Conservation (phyloP, 257 asterid genomes). For the Plantago ovata region DNA sequence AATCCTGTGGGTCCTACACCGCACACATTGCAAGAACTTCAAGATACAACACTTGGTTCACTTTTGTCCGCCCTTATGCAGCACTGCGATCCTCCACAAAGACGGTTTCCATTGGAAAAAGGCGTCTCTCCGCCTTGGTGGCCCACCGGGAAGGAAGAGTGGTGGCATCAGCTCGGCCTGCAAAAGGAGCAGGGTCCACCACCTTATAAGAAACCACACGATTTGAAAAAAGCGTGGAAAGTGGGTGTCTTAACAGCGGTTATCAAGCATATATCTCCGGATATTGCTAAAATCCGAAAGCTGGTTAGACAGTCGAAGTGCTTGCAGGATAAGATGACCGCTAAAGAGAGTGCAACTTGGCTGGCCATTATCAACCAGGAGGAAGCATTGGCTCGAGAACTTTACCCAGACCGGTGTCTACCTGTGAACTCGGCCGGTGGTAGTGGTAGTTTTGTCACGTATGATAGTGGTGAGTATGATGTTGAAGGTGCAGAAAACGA, state of each 20-base stretch:
- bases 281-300: slow-evolving; percentile 79
- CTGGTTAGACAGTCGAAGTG: slow-evolving; percentile 84
- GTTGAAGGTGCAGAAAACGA: slow-evolving; percentile 61
- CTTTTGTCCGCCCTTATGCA: slow-evolving; percentile 82
- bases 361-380: slow-evolving; percentile 71
- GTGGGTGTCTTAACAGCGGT: slow-evolving; percentile 84
- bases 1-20: slow-evolving; percentile 59
- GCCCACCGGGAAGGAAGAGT: slow-evolving; percentile 79
- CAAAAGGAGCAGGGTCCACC: slow-evolving; percentile 66
- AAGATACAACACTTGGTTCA: slow-evolving; percentile 85
- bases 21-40: slow-evolving; percentile 80
- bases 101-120: slow-evolving; percentile 81
- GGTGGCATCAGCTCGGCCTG: slow-evolving; percentile 85
- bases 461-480: slow-evolving; percentile 70
- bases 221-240: slow-evolving; percentile 79
- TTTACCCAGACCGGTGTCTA: slow-evolving; percentile 64
- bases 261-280: slow-evolving; percentile 82
- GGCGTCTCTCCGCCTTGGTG: slow-evolving; percentile 94
- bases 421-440: slow-evolving; percentile 48
- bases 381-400: slow-evolving; percentile 70
- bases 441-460: slow-evolving; percentile 37
- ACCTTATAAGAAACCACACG: slow-evolving; percentile 94
- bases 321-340: slow-evolving; percentile 89
- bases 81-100: slow-evolving; percentile 90
- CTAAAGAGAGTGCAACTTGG: slow-evolving; percentile 92